Conservation (phyloP, 75 land plant species). For the Pinus tabuliformis region DNA sequence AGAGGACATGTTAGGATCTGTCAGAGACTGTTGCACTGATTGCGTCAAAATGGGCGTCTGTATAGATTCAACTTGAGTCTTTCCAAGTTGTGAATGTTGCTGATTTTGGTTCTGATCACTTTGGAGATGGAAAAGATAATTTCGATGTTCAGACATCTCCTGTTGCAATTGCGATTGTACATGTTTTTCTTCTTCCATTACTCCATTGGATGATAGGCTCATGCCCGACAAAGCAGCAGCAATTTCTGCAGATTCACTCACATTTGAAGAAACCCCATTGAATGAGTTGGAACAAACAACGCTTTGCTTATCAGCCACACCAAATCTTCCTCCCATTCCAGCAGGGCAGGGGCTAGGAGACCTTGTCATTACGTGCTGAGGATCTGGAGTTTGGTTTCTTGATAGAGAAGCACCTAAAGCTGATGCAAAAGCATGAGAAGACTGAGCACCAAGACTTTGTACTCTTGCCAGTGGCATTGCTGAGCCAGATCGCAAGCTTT, state of each 20-base stretch:
- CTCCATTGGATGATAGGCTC: conserved; percentile 33
- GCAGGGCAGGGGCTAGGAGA: conserved; percentile 54
- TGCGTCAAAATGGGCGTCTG: conserved; percentile 6
- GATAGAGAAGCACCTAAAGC: conserved; percentile 51
- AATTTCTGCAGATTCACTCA: conserved; percentile 12
- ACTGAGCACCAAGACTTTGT: conserved; percentile 20
- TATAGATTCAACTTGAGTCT: conserved; percentile 17
- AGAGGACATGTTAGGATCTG: conserved; percentile 11
- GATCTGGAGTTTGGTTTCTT: conserved; percentile 59
- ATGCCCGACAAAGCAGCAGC: too few species aligned
- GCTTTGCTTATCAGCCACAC: conserved; percentile 31
- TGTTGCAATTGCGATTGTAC: conserved; percentile 38
- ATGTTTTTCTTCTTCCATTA: conserved; percentile 31
- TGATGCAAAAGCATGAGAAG: conserved; percentile 50
- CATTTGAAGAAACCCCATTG: conserved; percentile 24
- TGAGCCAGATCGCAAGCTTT: conserved; percentile 16
- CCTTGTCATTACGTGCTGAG: conserved; percentile 34
- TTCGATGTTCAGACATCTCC: conserved; percentile 26
- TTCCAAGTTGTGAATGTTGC: conserved; percentile 15
- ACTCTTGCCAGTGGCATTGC: conserved; percentile 22
- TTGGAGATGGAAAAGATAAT: conserved; percentile 22
- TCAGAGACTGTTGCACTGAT: conserved; percentile 7
- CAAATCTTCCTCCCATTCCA: conserved; percentile 39
- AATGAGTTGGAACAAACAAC: conserved; percentile 35
- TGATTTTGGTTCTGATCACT: conserved; percentile 27